These are phyloP conservation scores for Lactuca saligna DNA, from an alignment of 129 eudicot species.

Conservation along the genomic window DNA sequence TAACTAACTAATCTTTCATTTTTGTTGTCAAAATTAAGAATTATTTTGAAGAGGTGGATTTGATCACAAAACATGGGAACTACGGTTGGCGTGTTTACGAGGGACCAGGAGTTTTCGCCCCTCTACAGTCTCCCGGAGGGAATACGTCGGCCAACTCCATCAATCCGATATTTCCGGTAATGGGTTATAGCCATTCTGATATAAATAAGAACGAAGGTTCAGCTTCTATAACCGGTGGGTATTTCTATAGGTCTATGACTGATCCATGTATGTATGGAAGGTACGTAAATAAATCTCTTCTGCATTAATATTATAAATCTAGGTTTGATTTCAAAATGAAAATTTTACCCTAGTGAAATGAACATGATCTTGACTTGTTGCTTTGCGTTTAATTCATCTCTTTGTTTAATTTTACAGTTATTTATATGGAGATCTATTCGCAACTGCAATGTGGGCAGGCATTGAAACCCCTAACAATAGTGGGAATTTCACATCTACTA, in stretches of 20 bases:
- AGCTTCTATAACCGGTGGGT: slow-evolving; percentile 88
- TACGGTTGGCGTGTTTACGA: slow-evolving; percentile 83
- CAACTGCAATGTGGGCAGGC: slow-evolving; percentile 69
- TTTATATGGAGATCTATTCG: slow-evolving; percentile 71
- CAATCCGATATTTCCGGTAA: slow-evolving; percentile 56
- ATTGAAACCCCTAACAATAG: slow-evolving; percentile 58
- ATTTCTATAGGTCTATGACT: slow-evolving; percentile 57
- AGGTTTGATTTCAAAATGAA: not conserved
- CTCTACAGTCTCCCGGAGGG: slow-evolving; percentile 48
- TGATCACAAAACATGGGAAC: slow-evolving; percentile 66
- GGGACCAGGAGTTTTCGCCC: slow-evolving; percentile 44
- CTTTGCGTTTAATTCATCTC: not conserved
- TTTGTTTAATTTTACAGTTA: slow-evolving; percentile 43
- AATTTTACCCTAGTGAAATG: not conserved
- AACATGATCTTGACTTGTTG: not conserved
- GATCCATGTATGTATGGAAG: slow-evolving; percentile 90
- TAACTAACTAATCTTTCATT: no score
- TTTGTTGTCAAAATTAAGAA: slow-evolving; percentile 26
- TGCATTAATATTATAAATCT: not conserved
- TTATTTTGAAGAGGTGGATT: slow-evolving; percentile 66
- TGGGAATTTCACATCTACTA: slow-evolving; percentile 57
- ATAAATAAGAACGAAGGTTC: slow-evolving; percentile 67
- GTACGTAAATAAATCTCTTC: slow-evolving; percentile 28
- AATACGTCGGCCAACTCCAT: slow-evolving; percentile 49
- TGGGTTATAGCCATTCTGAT: slow-evolving; percentile 72